Base-by-base conservation (phyloP, 2,329 filamentous ascomycete genomes). In the Cercospora citrullina region DNA sequence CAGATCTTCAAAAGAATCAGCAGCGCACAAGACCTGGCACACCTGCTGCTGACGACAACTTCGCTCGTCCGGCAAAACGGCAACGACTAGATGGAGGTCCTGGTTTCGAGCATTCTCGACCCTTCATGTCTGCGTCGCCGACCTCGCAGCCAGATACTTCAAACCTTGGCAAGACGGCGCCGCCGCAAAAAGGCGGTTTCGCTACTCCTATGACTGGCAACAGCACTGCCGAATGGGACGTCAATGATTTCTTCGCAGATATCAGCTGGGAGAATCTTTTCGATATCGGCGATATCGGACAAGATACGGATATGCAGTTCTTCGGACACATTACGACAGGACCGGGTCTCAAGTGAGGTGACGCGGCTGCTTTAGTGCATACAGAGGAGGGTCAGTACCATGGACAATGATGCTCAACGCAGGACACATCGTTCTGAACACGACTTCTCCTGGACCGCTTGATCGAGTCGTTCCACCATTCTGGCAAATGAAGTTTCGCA, bases 191-290 rank as follows among this genome's bases (percentile, higher is more conserved):
- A 23, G 31, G 30, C 3, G 66, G 63, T 2, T 68, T 61, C 28
- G 60, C 63, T 6, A 65, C 59, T 51, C 66, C 66, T 3, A 68
- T 68, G 66, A 60, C 66, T 28, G 58, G 42, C 10, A 62, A 42
- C 18, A 23, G 53, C 36, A 39, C 33, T 14, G 42, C 62, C 0
- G 67, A 68, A 53, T 69, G 71, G 70, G 67, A 72, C 31, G 66
- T 69, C 48, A 70, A 71, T 48, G 71, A 73, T 61, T 69, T 73
- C 63, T 73, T 73, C 21, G 66, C 65, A 30, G 68, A 73, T 59
- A 39, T 72, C 5, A 69, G 67, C 14, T 73, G 71, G 71, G 71
- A 73, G 53, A 73, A 70, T 28, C 62, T 73, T 3, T 72, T 73
- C 39, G 70, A 72, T n/a, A 69, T 72, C 60, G 64, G 66, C 4